phyloP scores from a whole-genome alignment of 306 rosid species.

The Crataegus laevigata region DNA sequence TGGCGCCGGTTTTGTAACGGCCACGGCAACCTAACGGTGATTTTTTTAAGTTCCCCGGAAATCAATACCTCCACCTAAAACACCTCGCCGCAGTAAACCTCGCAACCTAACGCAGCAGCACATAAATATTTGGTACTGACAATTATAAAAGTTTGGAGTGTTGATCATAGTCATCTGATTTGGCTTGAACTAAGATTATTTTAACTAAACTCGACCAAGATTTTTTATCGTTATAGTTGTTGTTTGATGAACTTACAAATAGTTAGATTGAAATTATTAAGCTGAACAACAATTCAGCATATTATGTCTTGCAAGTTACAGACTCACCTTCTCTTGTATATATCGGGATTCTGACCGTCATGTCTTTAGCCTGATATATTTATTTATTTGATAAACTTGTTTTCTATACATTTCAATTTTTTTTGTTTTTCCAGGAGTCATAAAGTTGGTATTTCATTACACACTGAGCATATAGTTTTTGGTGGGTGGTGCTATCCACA shows the following conservation, averaged over 20 bases:
- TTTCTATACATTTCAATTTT: not conserved
- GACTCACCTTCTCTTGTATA: too few relatives aligned
- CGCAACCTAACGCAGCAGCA: not conserved
- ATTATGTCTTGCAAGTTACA: too few relatives aligned
- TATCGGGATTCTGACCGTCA: too few relatives aligned
- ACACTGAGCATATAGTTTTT: not conserved
- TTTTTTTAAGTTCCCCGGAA: not conserved
- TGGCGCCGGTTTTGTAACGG: constrained; percentile 52
- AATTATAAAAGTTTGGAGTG: too few relatives aligned
- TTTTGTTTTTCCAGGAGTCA: not conserved
- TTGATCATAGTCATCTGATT: not conserved
- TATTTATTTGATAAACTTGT: too few relatives aligned
- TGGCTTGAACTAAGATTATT: not conserved
- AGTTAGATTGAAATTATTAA: too few relatives aligned
- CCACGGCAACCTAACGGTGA: constrained; percentile 26
- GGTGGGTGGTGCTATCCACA: too few relatives aligned
- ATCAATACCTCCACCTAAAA: not conserved
- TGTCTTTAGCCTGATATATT: too few relatives aligned
- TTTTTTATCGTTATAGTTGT: too few relatives aligned
- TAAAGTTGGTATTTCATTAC: not conserved
- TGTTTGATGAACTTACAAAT: too few relatives aligned
- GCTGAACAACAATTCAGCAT: too few relatives aligned
- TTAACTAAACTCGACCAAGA: too few relatives aligned
- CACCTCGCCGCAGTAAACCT: not conserved
- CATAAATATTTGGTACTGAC: not conserved